phyloP scores from a whole-genome alignment of 2,329 filamentous ascomycete species.

The Verticillium nonalfalfae region DNA sequence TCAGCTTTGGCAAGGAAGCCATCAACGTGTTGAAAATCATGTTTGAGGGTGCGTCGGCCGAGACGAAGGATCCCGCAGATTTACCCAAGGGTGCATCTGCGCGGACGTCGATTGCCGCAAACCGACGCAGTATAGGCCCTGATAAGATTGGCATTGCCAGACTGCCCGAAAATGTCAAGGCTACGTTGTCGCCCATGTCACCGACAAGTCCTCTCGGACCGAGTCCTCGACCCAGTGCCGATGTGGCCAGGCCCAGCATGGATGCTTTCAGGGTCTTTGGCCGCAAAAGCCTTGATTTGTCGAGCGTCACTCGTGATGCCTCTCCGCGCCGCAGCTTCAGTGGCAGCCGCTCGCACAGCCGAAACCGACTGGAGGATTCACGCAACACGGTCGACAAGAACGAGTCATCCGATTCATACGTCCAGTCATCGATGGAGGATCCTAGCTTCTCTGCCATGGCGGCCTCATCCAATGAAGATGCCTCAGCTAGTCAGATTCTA shows the following conservation, averaged over 20 bases:
- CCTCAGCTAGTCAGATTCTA: slow-evolving; percentile 87
- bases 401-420: slow-evolving; percentile 68
- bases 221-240: slow-evolving; percentile 50
- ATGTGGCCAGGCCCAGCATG: slow-evolving; percentile 45
- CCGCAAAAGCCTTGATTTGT: slow-evolving; percentile 46
- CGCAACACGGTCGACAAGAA: slow-evolving; percentile 42
- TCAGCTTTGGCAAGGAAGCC: slow-evolving; percentile 77
- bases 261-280: slow-evolving; percentile 42
- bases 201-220: slow-evolving; percentile 31
- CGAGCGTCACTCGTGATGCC: slow-evolving; percentile 31
- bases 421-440: slow-evolving; percentile 64
- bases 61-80: slow-evolving; percentile 3
- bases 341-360: slow-evolving; percentile 45
- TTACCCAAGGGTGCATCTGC: slow-evolving; percentile 5
- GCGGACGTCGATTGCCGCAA: slow-evolving; percentile 11
- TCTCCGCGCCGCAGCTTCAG: slow-evolving; percentile 58
- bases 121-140: slow-evolving; percentile 8
- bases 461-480: slow-evolving; percentile 59
- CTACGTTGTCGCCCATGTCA: slow-evolving; percentile 51
- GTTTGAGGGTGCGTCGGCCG: slow-evolving; percentile 55
- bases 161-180: slow-evolving; percentile 52
- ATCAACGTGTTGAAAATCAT: slow-evolving; percentile 70
- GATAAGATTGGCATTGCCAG: slow-evolving; percentile 29
- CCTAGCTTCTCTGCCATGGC: slow-evolving; percentile 66
- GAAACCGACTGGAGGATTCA: slow-evolving; percentile 39